Evolutionary conservation across 345 rosid species (phyloP), one percentile per base, ranked within the genome.

Genomic region (Rhodamnia rubescens): DNA sequence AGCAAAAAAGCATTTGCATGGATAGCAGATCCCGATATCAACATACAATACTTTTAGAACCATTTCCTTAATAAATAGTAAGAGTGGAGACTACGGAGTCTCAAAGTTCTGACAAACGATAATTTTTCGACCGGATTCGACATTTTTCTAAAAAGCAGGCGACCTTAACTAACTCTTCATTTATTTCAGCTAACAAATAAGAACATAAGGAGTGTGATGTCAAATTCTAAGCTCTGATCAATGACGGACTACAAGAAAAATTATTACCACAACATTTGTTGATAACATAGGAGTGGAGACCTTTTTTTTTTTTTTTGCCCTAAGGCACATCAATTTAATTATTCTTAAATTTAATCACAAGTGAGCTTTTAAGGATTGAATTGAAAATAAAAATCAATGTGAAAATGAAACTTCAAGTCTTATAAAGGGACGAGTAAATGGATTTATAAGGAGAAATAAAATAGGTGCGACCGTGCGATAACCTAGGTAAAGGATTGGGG

Each of bases 1-100:
- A 83, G 53, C 44, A 54, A 75, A 83, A 36, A 86, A 86, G 85
- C 87, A 52, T 74, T 64, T 27, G 83, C 85, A n/a, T 44, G 24
- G 24, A 86, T 83, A 1, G 85, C 85, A 6, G 44, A 83, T 54
- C 85, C 85, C 6, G n/a, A 26, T 14, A 74, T 86, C 53, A 53
- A 74, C 53, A 53, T 83, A 14, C n/a, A 56, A 4, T 56, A 24
- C 27, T 22, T 55, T 22, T 8, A 24, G 58, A 55, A 55, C 58
- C 58, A 55, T 22, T 22, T 55, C 26, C 58, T 8, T 22, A 9
- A 22, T 0, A 55, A 55, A 22, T 22, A 55, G 26, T 8, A 55
- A 55, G 8, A 55, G 22, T 22, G 58, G 11, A 55, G 11, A 8
- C 58, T 55, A 24, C 4, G 21, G 21, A 55, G 58, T 55, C 26